A percentile compares a stretch with the other conserved stretches of the same genome.
These are phyloP conservation scores for Colletotrichum caudatum DNA, from an alignment of 2,329 filamentous ascomycete species.

Conservation along the genomic window DNA sequence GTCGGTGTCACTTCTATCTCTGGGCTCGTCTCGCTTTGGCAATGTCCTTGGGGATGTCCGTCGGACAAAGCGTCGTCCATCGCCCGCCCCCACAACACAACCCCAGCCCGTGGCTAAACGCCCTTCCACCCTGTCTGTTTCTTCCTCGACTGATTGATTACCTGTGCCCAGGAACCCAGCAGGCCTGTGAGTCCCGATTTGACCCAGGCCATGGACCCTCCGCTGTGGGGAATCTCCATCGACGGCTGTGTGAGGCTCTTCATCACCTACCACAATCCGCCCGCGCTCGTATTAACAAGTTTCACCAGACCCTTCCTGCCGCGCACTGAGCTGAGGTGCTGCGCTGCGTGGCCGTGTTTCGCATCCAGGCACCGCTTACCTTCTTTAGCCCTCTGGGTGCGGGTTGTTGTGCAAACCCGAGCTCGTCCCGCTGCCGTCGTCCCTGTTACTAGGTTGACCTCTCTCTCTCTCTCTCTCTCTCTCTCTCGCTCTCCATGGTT, in stretches of 20 bases:
- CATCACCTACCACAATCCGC: not conserved
- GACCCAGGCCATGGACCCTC: not conserved
- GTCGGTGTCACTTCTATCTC: slow-evolving; percentile 35
- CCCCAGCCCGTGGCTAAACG: slow-evolving; percentile 1
- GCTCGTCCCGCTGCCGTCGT: slow-evolving; percentile 18
- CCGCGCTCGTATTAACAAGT: slow-evolving; percentile 35
- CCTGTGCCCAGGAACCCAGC: slow-evolving; percentile 15
- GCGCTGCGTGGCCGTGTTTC: slow-evolving; percentile 37
- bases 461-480: too few relatives aligned
- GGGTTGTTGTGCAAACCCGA: slow-evolving; percentile 1
- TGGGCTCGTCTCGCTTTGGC: slow-evolving; percentile 39
- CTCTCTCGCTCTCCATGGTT: too few relatives aligned
- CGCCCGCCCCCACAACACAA: slow-evolving; percentile 29
- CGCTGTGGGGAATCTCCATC: slow-evolving; percentile 22
- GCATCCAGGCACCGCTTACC: slow-evolving; percentile 32
- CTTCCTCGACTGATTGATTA: not conserved
- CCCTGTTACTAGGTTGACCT: slow-evolving; percentile 17
- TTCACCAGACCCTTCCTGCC: slow-evolving; percentile 33
- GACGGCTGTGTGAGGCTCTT: slow-evolving; percentile 27
- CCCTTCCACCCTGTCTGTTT: slow-evolving; percentile 27
- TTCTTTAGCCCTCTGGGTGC: slow-evolving; percentile 22
- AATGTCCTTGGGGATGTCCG: slow-evolving; percentile 44
- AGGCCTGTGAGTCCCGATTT: slow-evolving; percentile 11
- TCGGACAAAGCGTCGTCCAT: slow-evolving; percentile 42
- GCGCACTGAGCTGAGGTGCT: slow-evolving; percentile 19